Conservation (phyloP, 768 basidiomycete species). For the Podaxis sp. region DNA sequence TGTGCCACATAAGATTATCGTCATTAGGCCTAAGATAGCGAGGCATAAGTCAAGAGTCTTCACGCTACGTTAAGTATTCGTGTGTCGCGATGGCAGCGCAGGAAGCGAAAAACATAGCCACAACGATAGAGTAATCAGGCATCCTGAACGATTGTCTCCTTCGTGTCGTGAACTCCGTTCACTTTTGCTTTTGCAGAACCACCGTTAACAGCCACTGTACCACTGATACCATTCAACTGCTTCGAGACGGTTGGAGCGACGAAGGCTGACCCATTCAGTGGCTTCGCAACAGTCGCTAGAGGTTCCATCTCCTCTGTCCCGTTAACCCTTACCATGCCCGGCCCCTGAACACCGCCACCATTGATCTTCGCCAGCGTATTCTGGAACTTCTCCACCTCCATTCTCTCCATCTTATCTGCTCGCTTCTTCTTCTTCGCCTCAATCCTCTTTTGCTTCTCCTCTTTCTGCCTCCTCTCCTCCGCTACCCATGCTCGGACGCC, state of each 20-base stretch:
- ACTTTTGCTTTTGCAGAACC: not conserved
- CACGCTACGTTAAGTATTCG: not conserved
- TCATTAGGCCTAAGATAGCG: not conserved
- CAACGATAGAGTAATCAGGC: not conserved
- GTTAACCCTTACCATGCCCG: not conserved
- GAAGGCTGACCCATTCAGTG: not conserved
- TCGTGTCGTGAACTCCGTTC: not conserved
- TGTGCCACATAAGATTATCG: not conserved
- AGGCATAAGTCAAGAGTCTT: not conserved
- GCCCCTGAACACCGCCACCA: slow-evolving; percentile 12
- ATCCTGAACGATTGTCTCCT: not conserved
- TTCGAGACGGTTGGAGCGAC: not conserved
- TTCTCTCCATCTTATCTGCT: slow-evolving; percentile 24
- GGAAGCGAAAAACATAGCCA: not conserved
- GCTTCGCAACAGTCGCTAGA: not conserved
- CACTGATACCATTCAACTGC: not conserved
- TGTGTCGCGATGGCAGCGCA: not conserved
- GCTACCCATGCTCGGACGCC: slow-evolving; percentile 43
- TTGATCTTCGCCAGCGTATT: slow-evolving; percentile 23
- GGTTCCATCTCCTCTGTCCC: not conserved
- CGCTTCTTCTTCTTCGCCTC: slow-evolving; percentile 27
- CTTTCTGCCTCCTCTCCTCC: slow-evolving; percentile 30
- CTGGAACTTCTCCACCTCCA: slow-evolving; percentile 24
- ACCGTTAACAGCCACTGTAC: not conserved
- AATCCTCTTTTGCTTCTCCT: slow-evolving; percentile 32